These are phyloP conservation scores for Biscogniauxia marginata DNA, from an alignment of 2,329 filamentous ascomycete genomes.

Conservation along the genomic window DNA sequence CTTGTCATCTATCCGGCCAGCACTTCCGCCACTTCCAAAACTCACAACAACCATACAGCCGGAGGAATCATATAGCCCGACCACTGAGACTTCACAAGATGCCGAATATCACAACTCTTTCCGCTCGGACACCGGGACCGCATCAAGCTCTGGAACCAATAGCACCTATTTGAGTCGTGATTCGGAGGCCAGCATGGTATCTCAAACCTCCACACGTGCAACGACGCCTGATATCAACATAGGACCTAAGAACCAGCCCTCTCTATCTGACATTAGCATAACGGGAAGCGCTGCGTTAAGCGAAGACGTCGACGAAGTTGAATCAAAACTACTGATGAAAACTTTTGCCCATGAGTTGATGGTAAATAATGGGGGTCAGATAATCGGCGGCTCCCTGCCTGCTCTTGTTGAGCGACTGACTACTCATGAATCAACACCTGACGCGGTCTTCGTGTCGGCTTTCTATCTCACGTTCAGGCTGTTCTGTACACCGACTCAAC, in stretches of 20 bases:
- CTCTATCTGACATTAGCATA: constrained; percentile 66
- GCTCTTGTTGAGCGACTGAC: constrained; percentile 94
- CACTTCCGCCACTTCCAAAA: constrained; percentile 56
- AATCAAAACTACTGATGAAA: constrained; percentile 83
- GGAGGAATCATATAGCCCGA: constrained; percentile 48
- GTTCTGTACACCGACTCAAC: constrained; percentile 77
- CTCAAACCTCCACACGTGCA: constrained; percentile 80
- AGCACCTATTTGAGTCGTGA: constrained; percentile 78
- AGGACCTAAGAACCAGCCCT: constrained; percentile 57
- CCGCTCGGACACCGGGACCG: constrained; percentile 67
- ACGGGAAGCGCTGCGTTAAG: constrained; percentile 63
- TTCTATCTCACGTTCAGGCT: constrained; percentile 96
- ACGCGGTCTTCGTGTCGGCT: constrained; percentile 86
- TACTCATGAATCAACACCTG: constrained; percentile 87
- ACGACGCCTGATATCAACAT: constrained; percentile 74
- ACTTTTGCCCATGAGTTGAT: constrained; percentile 90
- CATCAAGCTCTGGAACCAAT: constrained; percentile 74
- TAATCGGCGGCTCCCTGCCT: constrained; percentile 87
- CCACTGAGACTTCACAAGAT: constrained; percentile 48
- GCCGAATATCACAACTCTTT: constrained; percentile 51
- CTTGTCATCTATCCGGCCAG: constrained; percentile 46
- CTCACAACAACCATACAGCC: constrained; percentile 51
- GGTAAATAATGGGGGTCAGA: constrained; percentile 89
- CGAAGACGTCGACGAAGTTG: constrained; percentile 76
- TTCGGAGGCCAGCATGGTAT: constrained; percentile 77